Base-by-base conservation (phyloP, 2,329 filamentous ascomycete species). In the Teratosphaeria zuluensis region DNA sequence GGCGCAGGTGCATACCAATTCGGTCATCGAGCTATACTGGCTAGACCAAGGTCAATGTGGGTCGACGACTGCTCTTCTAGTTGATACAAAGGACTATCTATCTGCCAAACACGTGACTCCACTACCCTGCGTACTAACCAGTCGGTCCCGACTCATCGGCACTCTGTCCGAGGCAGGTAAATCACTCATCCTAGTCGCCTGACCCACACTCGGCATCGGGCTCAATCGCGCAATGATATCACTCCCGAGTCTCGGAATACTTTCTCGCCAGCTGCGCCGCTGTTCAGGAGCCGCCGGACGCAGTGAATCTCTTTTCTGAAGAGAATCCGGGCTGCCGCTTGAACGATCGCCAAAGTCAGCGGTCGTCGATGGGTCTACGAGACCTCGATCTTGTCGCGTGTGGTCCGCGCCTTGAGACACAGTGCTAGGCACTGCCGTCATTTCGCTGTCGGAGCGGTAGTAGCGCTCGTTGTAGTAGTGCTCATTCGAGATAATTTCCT, bases 81-180 rank as follows among this genome's bases (percentile, higher is more conserved):
- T 28, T 28, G 24, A 28, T 28, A 28, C 24, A 28, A 28, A 42
- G 7, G 35, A 42, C n/a, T 0, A 64, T 73, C 4, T 66, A 12
- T 42, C 35, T 42, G 11, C n/a, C 42, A 48, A 16, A n/a, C n/a
- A 48, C 16, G 42, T 48, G 9, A 6, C 21, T 21, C n/a, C 42
- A 48, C 42, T 48, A 6, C 19, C 16, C 9, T 6, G n/a, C 8
- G 42, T 19, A 48, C 42, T 48, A n/a, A 48, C 42, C 9, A 21
- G 16, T 9, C n/a, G n/a, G 6, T 48, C 42, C 8, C 42, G 4
- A 21, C 42, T 48, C 9, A n/a, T 16, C 19, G 42, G 42, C 16
- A 9, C 6, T 6, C 42, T 21, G 42, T 21, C 42, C n/a, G n/a
- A 8, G 16, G 42, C 9, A 2, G 42, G n/a, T 19, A 9, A 2